Evolutionary conservation across 176 grass and related monocot species (phyloP).

Genomic region (Typha latifolia): DNA sequence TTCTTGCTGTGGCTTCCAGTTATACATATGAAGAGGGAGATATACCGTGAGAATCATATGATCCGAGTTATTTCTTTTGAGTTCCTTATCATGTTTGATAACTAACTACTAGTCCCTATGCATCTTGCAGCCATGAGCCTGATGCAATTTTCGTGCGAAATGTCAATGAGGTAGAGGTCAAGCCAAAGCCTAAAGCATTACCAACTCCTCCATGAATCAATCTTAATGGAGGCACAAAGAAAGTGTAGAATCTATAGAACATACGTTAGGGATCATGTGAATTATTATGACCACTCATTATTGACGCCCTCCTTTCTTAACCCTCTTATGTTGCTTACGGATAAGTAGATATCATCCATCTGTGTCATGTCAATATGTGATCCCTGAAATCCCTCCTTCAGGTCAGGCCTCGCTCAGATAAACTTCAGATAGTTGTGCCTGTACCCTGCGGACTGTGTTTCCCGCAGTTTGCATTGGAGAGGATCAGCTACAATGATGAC

Average conservation of each 20-base stretch:
- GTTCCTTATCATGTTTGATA: too few species aligned
- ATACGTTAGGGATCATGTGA: neutral
- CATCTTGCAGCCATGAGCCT: conserved; percentile 63
- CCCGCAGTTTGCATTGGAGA: too few species aligned
- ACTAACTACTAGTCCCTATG: neutral
- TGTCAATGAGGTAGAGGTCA: conserved; percentile 90
- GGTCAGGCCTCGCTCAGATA: too few species aligned
- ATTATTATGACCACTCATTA: neutral
- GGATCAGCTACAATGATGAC: too few species aligned
- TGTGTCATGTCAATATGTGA: too few species aligned
- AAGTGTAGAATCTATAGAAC: neutral
- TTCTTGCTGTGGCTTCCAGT: conserved; percentile 93
- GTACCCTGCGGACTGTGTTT: too few species aligned
- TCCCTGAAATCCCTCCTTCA: too few species aligned
- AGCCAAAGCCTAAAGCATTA: conserved; percentile 78
- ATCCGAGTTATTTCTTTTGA: neutral
- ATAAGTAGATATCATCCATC: too few species aligned
- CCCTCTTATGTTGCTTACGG: too few species aligned
- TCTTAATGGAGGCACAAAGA: neutral
- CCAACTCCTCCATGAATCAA: conserved; percentile 29
- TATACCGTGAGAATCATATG: conserved; percentile 44
- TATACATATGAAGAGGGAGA: conserved; percentile 96
- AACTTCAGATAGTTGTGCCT: too few species aligned
- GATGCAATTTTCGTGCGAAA: conserved; percentile 76
- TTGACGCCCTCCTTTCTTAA: too few species aligned